These are phyloP conservation scores for Neoascochyta sp. DNA, from an alignment of 2,329 filamentous ascomycete genomes.

Conservation along the genomic window DNA sequence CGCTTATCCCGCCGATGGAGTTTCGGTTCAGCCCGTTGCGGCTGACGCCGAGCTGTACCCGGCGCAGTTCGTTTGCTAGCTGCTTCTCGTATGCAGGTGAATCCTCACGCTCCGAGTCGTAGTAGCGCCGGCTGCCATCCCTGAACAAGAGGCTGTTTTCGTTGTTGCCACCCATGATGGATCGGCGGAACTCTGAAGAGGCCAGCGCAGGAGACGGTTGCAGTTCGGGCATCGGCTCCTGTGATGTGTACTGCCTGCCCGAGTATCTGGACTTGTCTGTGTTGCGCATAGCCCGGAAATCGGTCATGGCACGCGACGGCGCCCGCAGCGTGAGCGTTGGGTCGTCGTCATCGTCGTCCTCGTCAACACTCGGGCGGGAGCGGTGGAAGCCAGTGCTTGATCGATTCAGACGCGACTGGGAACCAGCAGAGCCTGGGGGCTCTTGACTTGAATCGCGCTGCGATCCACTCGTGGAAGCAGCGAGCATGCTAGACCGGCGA, in stretches of 20 bases:
- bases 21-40: conserved; percentile 25
- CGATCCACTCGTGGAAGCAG: conserved; percentile 10
- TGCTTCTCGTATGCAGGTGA: conserved; percentile 34
- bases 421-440: conserved; percentile 16
- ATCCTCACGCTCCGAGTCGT: conserved; percentile 26
- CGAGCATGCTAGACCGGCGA: conserved; percentile 38
- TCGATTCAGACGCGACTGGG: conserved; percentile 32
- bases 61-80: conserved; percentile 16
- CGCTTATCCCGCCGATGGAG: conserved; percentile 24
- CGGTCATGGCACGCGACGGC: conserved; percentile 49
- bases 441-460: conserved; percentile 34
- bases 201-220: conserved; percentile 31
- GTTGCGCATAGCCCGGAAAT: conserved; percentile 36
- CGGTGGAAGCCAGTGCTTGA: conserved; percentile 39
- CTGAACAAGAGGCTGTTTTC: conserved; percentile 28
- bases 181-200: too few species aligned
- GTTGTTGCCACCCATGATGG: conserved; percentile 16
- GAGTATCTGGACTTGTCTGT: conserved; percentile 18
- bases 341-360: conserved; percentile 35
- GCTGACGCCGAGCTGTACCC: conserved; percentile 24
- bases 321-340: conserved; percentile 44
- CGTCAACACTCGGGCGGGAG: conserved; percentile 29
- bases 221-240: conserved; percentile 37
- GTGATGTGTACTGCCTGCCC: conserved; percentile 36
- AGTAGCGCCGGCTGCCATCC: conserved; percentile 27